Conservation (phyloP, 1,139 yeast species). For the Debaryomyces psychrophilus region DNA sequence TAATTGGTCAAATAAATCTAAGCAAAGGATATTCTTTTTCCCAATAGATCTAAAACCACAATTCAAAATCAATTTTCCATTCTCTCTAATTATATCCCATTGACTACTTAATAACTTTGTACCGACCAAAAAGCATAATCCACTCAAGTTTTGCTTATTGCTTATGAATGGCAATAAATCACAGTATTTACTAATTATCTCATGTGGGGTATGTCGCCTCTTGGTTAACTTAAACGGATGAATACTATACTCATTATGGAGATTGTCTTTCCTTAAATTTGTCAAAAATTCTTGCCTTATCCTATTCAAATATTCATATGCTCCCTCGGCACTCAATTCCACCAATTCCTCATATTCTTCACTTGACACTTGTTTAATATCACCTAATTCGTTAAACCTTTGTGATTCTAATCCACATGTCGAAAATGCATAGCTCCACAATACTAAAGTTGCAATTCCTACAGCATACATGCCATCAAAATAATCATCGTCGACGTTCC, state of each 20-base stretch:
- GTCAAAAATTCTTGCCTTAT: slow-evolving; percentile 31
- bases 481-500: slow-evolving; percentile 37
- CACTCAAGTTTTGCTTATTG: slow-evolving; percentile 54
- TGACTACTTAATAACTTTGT: slow-evolving; percentile 49
- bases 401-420: slow-evolving; percentile 44
- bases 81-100: slow-evolving; percentile 64
- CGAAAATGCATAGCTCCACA: slow-evolving; percentile 51
- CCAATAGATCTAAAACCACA: slow-evolving; percentile 64
- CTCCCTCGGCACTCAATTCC: slow-evolving; percentile 39
- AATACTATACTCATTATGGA: slow-evolving; percentile 26
- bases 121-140: slow-evolving; percentile 55
- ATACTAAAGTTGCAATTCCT: slow-evolving; percentile 49
- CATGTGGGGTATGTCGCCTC: slow-evolving; percentile 34
- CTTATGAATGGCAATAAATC: slow-evolving; percentile 44
- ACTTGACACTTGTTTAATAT: slow-evolving; percentile 10
- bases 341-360: slow-evolving; percentile 25
- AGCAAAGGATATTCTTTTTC: slow-evolving; percentile 48
- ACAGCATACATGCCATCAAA: slow-evolving; percentile 45
- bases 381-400: slow-evolving; percentile 26
- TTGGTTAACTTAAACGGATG: slow-evolving; percentile 34
- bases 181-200: slow-evolving; percentile 42
- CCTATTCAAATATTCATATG: slow-evolving; percentile 42
- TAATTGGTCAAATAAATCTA: slow-evolving; percentile 48
- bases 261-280: slow-evolving; percentile 22
- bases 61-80: slow-evolving; percentile 57